phyloP scores from a whole-genome alignment of 352 stramenopile species.

The Phytopythium litorale region DNA sequence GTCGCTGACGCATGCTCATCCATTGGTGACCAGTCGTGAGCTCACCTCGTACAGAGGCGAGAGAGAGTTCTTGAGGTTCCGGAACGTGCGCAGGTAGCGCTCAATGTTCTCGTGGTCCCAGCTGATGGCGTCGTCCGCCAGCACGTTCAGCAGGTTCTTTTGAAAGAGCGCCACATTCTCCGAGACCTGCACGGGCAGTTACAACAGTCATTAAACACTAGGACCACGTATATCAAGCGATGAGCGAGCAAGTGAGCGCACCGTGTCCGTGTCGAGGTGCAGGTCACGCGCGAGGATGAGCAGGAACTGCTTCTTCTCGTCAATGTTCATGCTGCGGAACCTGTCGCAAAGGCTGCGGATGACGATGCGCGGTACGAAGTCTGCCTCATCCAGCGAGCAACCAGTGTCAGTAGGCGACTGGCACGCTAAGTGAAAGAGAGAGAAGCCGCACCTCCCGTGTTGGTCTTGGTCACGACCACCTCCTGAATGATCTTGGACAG shows the following conservation, averaged over 20 bases:
- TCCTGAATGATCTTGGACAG: slow-evolving; percentile 70
- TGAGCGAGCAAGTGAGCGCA: background rate
- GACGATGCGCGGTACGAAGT: slow-evolving; percentile 77
- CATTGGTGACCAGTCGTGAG: background rate
- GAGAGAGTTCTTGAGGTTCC: slow-evolving; percentile 51
- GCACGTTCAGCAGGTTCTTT: slow-evolving; percentile 47
- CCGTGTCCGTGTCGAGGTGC: slow-evolving; percentile 44
- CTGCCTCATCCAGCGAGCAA: slow-evolving; percentile 17
- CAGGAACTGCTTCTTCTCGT: slow-evolving; percentile 79
- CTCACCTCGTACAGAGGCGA: slow-evolving; percentile 60
- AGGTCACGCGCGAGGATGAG: slow-evolving; percentile 73
- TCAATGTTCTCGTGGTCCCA: slow-evolving; percentile 75
- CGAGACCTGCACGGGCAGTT: background rate
- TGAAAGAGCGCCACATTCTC: slow-evolving; percentile 51
- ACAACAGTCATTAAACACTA: background rate
- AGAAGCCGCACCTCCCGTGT: slow-evolving; percentile 44
- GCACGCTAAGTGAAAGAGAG: too few species aligned
- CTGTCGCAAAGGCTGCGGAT: slow-evolving; percentile 62
- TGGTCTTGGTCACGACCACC: slow-evolving; percentile 60
- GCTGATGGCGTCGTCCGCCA: slow-evolving; percentile 32
- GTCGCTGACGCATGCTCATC: background rate
- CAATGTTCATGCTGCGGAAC: slow-evolving; percentile 63
- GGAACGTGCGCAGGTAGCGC: slow-evolving; percentile 69
- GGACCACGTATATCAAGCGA: too few species aligned
- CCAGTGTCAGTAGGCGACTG: too few species aligned